Evolutionary conservation across 2,329 filamentous ascomycete genomes (phyloP).

Genomic region (Mollisia scopiformis): DNA sequence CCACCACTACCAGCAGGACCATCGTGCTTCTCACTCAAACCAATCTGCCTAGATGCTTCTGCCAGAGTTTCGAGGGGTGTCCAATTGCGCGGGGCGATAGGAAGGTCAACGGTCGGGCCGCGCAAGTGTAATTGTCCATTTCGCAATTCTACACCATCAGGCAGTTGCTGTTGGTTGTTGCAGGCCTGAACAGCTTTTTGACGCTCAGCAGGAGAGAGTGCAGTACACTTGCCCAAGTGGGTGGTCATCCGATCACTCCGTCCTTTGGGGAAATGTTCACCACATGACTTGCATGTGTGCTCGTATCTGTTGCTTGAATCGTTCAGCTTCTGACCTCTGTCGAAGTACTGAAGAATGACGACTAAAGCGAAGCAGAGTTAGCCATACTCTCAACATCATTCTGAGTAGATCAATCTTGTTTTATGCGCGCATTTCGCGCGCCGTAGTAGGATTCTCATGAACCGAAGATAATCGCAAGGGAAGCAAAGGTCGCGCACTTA

Average conservation of each 20-base stretch:
- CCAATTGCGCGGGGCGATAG: slow-evolving; percentile 63
- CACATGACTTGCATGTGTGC: slow-evolving; percentile 87
- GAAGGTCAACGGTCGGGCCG: slow-evolving; percentile 42
- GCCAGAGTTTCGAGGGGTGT: slow-evolving; percentile 85
- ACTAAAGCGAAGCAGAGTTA: slow-evolving; percentile 27
- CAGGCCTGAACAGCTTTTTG: slow-evolving; percentile 71
- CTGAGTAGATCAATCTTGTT: too few species aligned
- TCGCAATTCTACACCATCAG: slow-evolving; percentile 39
- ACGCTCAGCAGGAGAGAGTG: slow-evolving; percentile 73
- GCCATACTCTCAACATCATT: too few species aligned
- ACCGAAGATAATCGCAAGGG: not conserved
- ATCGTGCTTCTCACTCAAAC: slow-evolving; percentile 63
- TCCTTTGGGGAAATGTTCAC: slow-evolving; percentile 88
- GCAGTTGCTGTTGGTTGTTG: slow-evolving; percentile 66
- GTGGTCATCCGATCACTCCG: slow-evolving; percentile 80
- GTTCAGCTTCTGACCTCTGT: slow-evolving; percentile 81
- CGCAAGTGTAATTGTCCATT: slow-evolving; percentile 38
- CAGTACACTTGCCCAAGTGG: slow-evolving; percentile 85
- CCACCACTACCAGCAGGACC: slow-evolving; percentile 45
- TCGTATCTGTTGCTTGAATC: slow-evolving; percentile 92
- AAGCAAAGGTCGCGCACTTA: slow-evolving; percentile 16
- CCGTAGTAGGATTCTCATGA: too few species aligned
- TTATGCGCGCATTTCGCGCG: too few species aligned
- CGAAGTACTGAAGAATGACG: slow-evolving; percentile 86
- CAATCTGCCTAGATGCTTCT: slow-evolving; percentile 83